Base-by-base conservation (phyloP, 1,139 yeast species). In the Zygoascus hellenicus region DNA sequence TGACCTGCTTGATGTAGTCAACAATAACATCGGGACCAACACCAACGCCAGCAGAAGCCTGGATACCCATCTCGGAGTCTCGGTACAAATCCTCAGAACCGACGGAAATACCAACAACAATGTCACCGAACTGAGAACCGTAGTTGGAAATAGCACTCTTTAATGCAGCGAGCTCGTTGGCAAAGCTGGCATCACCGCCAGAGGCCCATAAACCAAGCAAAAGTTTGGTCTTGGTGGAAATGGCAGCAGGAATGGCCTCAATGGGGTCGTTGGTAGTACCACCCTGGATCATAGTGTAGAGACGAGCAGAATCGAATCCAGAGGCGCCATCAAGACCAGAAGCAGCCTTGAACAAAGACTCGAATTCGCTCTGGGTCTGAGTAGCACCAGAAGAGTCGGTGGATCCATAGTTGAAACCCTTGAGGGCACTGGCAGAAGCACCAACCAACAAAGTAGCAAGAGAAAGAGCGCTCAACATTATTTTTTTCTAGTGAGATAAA, bases 81-180 rank as follows among this genome's bases (percentile, higher is more conserved):
- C 96, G 85, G 77, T 88, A 88, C 57, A 88, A 75, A 55, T 95
- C 92, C 75, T 88, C 96, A 30, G 95, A 85, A 58, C 96, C 96
- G 55, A 88, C 96, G 47, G 85, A 73, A 70, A 88, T 75, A 41
- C 81, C 84, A 61, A 82, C 78, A 62, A 87, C 76, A 54, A 51
- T 43, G 44, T 55, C 57, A 15, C 40, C 41, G 22, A 56, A 43
- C 45, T 48, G 39, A 43, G 45, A 43, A 43, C 57, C 57, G 43
- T 59, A 53, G 13, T 54, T 45, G 32, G 42, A 30, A 39, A 63
- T 55, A 52, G 64, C 61, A 40, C 48, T 43, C 51, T 49, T 46
- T 38, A 62, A 54, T 26, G 67, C 67, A 42, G 52, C 49, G 52
- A 62, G 51, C 54, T 63, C 67, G 36, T 62, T 59, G 48, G 52